Conservation (phyloP, 805 yeast species). For the Hanseniaspora occidentalis region DNA sequence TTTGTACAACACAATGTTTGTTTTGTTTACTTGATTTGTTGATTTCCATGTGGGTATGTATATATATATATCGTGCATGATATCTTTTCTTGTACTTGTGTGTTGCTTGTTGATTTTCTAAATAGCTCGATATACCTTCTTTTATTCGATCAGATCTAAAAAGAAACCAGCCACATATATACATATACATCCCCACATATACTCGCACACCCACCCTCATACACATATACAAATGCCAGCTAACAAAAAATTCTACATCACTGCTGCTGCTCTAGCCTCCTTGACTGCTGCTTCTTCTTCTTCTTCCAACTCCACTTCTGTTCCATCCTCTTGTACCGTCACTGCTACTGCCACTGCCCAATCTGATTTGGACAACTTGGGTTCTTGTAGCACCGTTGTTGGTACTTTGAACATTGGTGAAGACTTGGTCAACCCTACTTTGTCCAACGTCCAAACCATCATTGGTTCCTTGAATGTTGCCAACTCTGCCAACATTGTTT, state of each 20-base stretch:
- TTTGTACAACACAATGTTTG: too few species aligned
- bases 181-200: too few species aligned
- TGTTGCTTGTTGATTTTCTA: too few species aligned
- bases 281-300: constrained; percentile 32
- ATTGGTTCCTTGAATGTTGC: constrained; percentile 61
- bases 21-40: too few species aligned
- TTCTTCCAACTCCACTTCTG: constrained; percentile 42
- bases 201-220: too few species aligned
- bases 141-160: too few species aligned
- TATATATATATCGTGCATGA: too few species aligned
- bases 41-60: too few species aligned
- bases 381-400: constrained; percentile 64
- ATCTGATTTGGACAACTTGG: constrained; percentile 58
- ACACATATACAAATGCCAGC: constrained; percentile 2
- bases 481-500: constrained; percentile 53
- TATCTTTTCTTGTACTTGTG: too few species aligned
- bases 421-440: constrained; percentile 42
- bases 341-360: constrained; percentile 50
- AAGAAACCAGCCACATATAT: too few species aligned
- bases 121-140: too few species aligned
- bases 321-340: constrained; percentile 57
- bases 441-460: constrained; percentile 65
- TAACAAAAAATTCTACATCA: constrained; percentile 7
- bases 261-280: constrained; percentile 14
- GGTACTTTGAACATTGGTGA: constrained; percentile 71